Base-by-base conservation (phyloP, 805 yeast species). In the Suhomyces vadensis region DNA sequence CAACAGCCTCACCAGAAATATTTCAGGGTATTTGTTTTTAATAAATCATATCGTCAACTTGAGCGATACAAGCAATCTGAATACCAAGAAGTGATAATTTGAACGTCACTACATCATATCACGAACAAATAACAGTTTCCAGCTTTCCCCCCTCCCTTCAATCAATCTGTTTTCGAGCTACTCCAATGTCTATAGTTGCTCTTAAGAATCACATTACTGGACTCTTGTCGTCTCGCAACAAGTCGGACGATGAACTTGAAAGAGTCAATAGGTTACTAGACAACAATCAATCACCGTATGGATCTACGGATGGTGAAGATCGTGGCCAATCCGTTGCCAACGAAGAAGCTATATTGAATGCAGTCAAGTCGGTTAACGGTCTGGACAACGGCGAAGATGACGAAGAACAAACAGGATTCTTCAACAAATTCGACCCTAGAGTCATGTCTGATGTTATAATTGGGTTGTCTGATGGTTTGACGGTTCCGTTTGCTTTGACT, bases 401-500 rank as follows among this genome's bases (percentile, higher is more conserved):
- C n/a, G 65, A 61, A 2, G 61, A 54, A n/a, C 48, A 47, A 9
- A 52, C 16, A 5, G 69, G 74, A 4, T 55, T 81, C 27, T 72
- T 83, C 48, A 75, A 74, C 29, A 77, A 70, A 37, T 74, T 86
- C 41, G 94, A 86, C 60, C 99, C 99, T 7, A 81, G 99, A 63
- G 91, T 91, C 20, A 87, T 92, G 85, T 83, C 94, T 37, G 98
- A 92, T 64, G 76, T 87, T 44, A 89, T 92, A 53, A 92, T 92
- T 59, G 99, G 99, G 4, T 78, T 92, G 40, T 83, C 94, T 26
- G 99, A 92, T 63, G 99, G 99, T 4, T 77, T 92, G 52, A 92
- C 98, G 0, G 99, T 92, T 31, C 99, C 99, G n/a, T 92, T 92
- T 74, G 99, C 99, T 1, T 77, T 94, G 54, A 94, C 98, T 1